These are phyloP conservation scores for Exophiala alcalophila DNA, from an alignment of 2,329 filamentous ascomycete species.

Conservation along the genomic window DNA sequence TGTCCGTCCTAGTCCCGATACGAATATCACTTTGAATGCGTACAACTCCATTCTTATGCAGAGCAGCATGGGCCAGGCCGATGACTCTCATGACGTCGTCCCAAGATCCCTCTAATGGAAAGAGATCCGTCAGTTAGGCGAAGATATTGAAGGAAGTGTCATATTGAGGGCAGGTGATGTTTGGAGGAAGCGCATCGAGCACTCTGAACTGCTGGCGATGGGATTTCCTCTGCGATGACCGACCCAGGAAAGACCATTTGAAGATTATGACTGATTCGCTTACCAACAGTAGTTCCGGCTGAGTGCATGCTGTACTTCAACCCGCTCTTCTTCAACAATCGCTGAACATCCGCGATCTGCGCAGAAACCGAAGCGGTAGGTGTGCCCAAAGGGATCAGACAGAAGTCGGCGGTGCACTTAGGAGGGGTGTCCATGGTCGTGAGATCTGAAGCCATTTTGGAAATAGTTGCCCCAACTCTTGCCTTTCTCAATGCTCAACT, in stretches of 20 bases:
- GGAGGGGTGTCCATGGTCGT: conserved; percentile 56
- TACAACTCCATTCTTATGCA: conserved; percentile 73
- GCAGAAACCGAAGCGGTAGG: conserved; percentile 70
- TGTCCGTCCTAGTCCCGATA: conserved; percentile 81
- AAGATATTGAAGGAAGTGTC: too few species aligned
- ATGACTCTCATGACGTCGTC: conserved; percentile 80
- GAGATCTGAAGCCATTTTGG: conserved; percentile 20
- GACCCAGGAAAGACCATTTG: too few species aligned
- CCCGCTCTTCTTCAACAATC: conserved; percentile 75
- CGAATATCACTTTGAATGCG: conserved; percentile 87
- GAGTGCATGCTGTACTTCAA: conserved; percentile 87
- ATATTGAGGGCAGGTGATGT: neutral
- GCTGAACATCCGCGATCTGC: conserved; percentile 86
- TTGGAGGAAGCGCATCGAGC: neutral
- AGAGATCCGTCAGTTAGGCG: conserved; percentile 4
- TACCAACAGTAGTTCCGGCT: conserved; percentile 88
- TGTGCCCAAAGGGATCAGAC: conserved; percentile 85
- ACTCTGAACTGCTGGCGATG: too few species aligned
- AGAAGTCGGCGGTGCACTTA: conserved; percentile 84
- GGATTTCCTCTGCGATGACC: too few species aligned
- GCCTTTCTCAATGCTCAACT: conserved; percentile 31
- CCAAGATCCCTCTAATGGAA: conserved; percentile 75
- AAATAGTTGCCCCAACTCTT: conserved; percentile 36
- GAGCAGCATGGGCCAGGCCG: conserved; percentile 76
- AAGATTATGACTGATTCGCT: conserved; percentile 38